A percentile compares a stretch with the other conserved stretches of the same genome.
Evolutionary conservation across 352 stramenopile genomes (phyloP).

Genomic region (Pythium dissimile): DNA sequence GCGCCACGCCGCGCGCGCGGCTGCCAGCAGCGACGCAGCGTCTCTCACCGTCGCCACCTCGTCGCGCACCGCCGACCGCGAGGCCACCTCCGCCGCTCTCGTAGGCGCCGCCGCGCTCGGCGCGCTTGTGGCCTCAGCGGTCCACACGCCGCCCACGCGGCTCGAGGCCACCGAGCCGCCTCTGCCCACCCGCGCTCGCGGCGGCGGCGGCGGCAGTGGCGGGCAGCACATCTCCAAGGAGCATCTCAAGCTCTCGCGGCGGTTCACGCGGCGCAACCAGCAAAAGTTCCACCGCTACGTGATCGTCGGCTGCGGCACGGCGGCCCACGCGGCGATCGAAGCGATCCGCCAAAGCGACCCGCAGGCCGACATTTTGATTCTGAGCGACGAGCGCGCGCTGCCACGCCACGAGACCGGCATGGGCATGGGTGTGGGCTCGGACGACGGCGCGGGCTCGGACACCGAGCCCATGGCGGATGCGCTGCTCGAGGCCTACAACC

Average conservation of each 20-base stretch:
- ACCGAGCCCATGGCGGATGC: slow-evolving; percentile 33
- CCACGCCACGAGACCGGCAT: slow-evolving; percentile 44
- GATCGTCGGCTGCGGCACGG: slow-evolving; percentile 85
- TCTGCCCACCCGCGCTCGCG: not conserved
- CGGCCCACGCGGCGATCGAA: slow-evolving; percentile 89
- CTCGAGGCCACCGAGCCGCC: not conserved
- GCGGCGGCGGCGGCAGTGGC: not conserved
- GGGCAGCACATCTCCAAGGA: slow-evolving; percentile 11
- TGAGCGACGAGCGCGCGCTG: slow-evolving; percentile 77
- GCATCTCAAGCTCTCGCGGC: slow-evolving; percentile 40
- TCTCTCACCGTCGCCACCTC: not conserved
- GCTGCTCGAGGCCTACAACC: slow-evolving; percentile 87
- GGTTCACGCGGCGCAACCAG: slow-evolving; percentile 66
- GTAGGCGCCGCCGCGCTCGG: slow-evolving; percentile 3
- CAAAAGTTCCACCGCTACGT: slow-evolving; percentile 86
- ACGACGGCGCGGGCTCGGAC: slow-evolving; percentile 20
- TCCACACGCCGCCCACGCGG: not conserved
- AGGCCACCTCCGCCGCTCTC: not conserved
- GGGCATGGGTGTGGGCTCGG: slow-evolving; percentile 8
- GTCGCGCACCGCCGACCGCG: not conserved
- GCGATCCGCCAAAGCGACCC: slow-evolving; percentile 82
- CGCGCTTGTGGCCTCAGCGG: not conserved
- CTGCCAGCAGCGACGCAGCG: not conserved
- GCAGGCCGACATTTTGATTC: slow-evolving; percentile 83
- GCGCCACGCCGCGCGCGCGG: slow-evolving; percentile 7